Base-by-base conservation (phyloP, 2,329 filamentous ascomycete genomes). In the Pestalotiopsis sp. region DNA sequence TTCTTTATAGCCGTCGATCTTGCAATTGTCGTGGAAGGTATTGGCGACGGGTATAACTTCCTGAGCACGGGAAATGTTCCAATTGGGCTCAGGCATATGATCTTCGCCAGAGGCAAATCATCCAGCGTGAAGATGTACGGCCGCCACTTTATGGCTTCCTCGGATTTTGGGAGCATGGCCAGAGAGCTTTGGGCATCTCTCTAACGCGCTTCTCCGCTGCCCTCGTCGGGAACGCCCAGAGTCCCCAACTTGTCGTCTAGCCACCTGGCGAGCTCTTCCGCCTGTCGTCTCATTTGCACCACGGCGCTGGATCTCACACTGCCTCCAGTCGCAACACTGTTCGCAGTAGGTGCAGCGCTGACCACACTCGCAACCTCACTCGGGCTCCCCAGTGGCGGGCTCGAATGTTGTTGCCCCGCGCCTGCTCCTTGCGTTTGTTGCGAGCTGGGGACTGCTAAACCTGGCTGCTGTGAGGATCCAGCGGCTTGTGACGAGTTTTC, bases 211-310 rank as follows among this genome's bases (percentile, higher is more conserved):
- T 73, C 68, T 39, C 71, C 71, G 2, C 73, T 80, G 4, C 83
- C 84, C 65, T 88, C 86, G 63, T 87, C 84, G 0, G 88, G 86
- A 36, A 89, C 83, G 14, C 79, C 79, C 69, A 90, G 75, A 14
- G 82, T 80, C 5, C 85, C 85, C 5, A 91, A 81, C 79, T 86
- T 86, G n/a, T 86, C 86, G 71, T 91, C 88, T 71, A 91, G 76
- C 84, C 86, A 89, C 67, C 82, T 80, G 27, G 86, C 87, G 67
- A 91, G 79, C 71, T 90, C 88, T 72, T 88, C 86, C 3, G 88
- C 86, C 68, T 88, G 86, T 68, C 85, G 82, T 68, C 88, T 82
- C 77, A 88, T 84, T 9, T 82, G 81, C 64, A 86, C 82, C 23
- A 88, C 84, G 25, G 82, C 85, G 2, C 82, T 82, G 2, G 84